Percentiles rank a stretch among this genome's conserved stretches.
These are phyloP conservation scores for Lecanosticta acicola DNA, from an alignment of 2,329 filamentous ascomycete genomes.

Conservation along the genomic window DNA sequence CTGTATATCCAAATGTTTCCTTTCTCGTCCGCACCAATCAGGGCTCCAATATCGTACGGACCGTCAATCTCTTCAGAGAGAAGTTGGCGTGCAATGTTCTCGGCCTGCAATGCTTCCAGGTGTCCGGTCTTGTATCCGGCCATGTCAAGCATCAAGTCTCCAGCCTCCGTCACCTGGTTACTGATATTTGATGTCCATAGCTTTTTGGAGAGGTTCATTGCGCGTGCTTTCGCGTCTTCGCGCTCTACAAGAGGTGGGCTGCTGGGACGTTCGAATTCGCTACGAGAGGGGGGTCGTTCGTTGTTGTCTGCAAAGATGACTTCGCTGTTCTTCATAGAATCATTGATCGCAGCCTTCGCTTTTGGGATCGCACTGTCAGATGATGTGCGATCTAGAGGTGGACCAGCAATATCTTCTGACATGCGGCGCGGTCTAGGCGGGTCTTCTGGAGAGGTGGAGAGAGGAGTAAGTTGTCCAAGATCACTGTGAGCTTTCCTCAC, in stretches of 20 bases:
- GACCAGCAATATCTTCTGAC: constrained; percentile 18
- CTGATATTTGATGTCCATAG: constrained; percentile 87
- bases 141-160: constrained; percentile 97
- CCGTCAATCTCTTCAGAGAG: constrained; percentile 88
- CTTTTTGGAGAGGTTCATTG: constrained; percentile 77
- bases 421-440: constrained; percentile 16
- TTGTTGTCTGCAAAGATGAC: constrained; percentile 13
- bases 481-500: constrained; percentile 42
- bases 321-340: constrained; percentile 28
- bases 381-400: constrained; percentile 42
- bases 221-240: constrained; percentile 73
- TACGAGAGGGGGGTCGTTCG: constrained; percentile 16
- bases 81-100: constrained; percentile 88
- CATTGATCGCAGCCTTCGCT: constrained; percentile 36
- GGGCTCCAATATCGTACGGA: constrained; percentile 89
- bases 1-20: constrained; percentile 99
- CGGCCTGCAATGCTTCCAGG: constrained; percentile 82
- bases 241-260: constrained; percentile 70
- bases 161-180: constrained; percentile 82
- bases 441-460: constrained; percentile 14
- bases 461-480: constrained; percentile 36
- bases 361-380: constrained; percentile 52
- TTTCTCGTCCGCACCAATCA: constrained; percentile 91
- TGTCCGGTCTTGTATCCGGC: constrained; percentile 92
- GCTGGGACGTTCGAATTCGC: constrained; percentile 49